These are phyloP conservation scores for Allium sativum DNA, from an alignment of 106 monocot species.

Conservation along the genomic window DNA sequence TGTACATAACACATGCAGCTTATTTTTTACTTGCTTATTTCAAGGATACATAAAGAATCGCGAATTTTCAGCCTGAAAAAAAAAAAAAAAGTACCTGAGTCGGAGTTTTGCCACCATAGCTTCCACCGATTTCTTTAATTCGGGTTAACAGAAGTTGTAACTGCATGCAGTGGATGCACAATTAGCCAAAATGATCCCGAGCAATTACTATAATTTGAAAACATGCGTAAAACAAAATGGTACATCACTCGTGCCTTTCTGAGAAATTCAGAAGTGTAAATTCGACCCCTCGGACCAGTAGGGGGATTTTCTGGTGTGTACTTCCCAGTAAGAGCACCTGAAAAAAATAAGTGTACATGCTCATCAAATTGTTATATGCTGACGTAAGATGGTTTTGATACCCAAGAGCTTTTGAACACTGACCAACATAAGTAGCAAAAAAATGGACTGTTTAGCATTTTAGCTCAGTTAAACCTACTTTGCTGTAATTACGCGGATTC, in stretches of 20 bases:
- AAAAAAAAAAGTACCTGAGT: conserved; percentile 50
- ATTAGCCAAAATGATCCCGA: not conserved
- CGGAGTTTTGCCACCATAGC: conserved; percentile 54
- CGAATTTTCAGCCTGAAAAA: no score
- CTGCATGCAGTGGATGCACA: conserved; percentile 20
- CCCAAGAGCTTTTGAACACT: no score
- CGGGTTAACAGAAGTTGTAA: conserved; percentile 65
- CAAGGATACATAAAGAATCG: no score
- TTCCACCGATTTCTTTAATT: conserved; percentile 72
- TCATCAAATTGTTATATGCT: no score
- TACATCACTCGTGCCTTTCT: conserved; percentile 35
- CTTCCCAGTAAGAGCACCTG: conserved; percentile 86
- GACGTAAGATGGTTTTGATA: no score
- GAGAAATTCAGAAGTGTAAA: conserved; percentile 83
- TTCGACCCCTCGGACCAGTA: conserved; percentile 73
- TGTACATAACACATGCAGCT: no score
- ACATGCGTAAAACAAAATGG: not conserved
- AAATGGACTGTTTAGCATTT: no score
- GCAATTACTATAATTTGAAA: not conserved
- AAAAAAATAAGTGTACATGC: not conserved
- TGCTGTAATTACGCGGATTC: no score
- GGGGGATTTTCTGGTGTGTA: conserved; percentile 87
- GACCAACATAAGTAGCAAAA: no score
- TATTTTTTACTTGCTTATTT: no score
- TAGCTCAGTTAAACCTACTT: no score